Evolutionary conservation across 2,329 filamentous ascomycete genomes (phyloP).

Genomic region (Colletotrichum eremochloae): DNA sequence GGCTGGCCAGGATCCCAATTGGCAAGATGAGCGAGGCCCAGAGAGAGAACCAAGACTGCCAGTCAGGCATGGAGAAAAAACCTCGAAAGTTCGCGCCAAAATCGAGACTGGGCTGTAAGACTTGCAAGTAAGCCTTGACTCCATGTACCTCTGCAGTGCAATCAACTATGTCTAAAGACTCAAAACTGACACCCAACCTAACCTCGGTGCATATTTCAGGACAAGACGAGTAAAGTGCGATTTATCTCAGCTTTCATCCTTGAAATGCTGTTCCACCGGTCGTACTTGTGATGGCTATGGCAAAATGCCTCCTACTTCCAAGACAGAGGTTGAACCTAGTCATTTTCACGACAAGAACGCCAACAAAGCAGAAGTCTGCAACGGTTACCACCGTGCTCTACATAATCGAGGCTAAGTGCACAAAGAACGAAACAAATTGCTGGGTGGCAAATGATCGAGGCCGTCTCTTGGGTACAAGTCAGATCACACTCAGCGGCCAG

Average conservation of each 20-base stretch:
- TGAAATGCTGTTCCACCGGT: slow-evolving; percentile 54
- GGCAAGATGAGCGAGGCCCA: not conserved
- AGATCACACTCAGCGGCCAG: not conserved
- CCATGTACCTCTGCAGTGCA: not conserved
- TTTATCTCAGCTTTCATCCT: slow-evolving; percentile 50
- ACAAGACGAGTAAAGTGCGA: slow-evolving; percentile 56
- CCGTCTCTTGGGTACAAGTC: not conserved
- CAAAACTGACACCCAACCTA: not conserved
- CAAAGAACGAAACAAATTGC: not conserved
- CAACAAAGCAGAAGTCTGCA: not conserved
- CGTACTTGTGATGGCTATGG: slow-evolving; percentile 55
- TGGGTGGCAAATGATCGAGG: not conserved
- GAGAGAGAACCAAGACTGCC: not conserved
- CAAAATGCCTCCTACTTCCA: not conserved
- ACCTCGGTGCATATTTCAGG: slow-evolving; percentile 43
- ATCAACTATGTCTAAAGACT: not conserved
- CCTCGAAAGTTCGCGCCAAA: slow-evolving; percentile 55
- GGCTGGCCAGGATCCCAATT: not conserved
- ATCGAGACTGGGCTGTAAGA: slow-evolving; percentile 55
- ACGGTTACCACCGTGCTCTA: not conserved
- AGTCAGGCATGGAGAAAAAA: slow-evolving; percentile 45
- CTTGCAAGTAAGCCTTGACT: slow-evolving; percentile 54
- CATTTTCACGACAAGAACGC: not conserved
- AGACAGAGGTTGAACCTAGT: not conserved
- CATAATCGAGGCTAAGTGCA: not conserved